Evolutionary conservation across 257 asterid species (phyloP).

Genomic region (Plantago major): DNA sequence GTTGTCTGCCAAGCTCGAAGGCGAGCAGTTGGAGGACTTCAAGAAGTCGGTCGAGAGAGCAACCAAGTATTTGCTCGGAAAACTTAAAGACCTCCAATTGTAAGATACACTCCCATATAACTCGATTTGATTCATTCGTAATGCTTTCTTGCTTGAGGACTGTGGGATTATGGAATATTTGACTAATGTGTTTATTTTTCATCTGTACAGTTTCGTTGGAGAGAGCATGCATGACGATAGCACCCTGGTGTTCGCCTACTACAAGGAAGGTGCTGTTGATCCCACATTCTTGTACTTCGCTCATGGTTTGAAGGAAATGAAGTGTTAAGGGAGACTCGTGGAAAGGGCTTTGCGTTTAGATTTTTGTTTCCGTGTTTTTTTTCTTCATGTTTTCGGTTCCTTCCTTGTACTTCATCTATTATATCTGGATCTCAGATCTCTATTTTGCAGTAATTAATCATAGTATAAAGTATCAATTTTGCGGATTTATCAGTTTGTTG

Average conservation of each 20-base stretch:
- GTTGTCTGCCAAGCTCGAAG: constrained; percentile 63
- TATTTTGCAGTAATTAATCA: too few relatives aligned
- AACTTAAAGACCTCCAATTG: constrained; percentile 82
- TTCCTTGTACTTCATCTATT: too few relatives aligned
- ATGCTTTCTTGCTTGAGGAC: too few relatives aligned
- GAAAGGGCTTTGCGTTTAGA: too few relatives aligned
- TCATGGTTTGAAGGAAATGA: constrained; percentile 77
- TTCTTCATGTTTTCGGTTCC: too few relatives aligned
- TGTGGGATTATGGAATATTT: background rate
- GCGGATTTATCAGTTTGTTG: too few relatives aligned
- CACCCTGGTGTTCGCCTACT: constrained; percentile 76
- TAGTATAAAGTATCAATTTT: too few relatives aligned
- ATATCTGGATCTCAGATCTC: too few relatives aligned
- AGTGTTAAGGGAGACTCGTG: constrained; percentile 41
- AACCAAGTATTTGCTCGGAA: constrained; percentile 59
- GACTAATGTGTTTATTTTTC: background rate
- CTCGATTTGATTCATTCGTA: too few relatives aligned
- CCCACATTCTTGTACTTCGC: constrained; percentile 81
- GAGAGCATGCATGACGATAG: constrained; percentile 84
- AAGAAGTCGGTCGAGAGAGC: constrained; percentile 78
- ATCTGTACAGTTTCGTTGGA: constrained; percentile 62
- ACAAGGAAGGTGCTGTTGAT: constrained; percentile 74
- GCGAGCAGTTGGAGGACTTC: constrained; percentile 45
- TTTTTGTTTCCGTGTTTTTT: too few relatives aligned
- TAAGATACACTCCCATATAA: constrained; percentile 26